A percentile compares a stretch with the other conserved stretches of the same genome.
These are phyloP conservation scores for Bretschneidera sinensis DNA, from an alignment of 345 rosid genomes.

Conservation along the genomic window DNA sequence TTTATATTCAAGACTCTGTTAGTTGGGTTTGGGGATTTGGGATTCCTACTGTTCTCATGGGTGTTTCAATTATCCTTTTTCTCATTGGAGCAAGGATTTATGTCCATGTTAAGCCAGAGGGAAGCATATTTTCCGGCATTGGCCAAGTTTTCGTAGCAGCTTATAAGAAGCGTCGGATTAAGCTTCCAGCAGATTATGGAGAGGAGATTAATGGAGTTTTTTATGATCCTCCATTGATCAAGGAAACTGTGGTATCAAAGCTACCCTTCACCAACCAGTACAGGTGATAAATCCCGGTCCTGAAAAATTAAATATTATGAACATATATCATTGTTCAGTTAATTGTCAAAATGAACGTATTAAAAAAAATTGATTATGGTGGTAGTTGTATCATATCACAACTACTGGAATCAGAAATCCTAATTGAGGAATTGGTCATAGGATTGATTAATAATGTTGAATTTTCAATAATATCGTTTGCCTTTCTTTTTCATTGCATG, in stretches of 20 bases:
- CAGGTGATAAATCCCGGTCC: conserved; percentile 32
- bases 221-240: conserved; percentile 52
- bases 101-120: conserved; percentile 52
- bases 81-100: conserved; percentile 55
- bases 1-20: conserved; percentile 66
- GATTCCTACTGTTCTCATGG: conserved; percentile 59
- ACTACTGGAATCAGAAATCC: background rate
- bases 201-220: conserved; percentile 12
- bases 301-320: too few species aligned
- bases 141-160: conserved; percentile 52
- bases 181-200: conserved; percentile 22
- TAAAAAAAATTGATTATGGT: background rate
- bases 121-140: conserved; percentile 53
- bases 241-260: conserved; percentile 25
- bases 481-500: too few species aligned
- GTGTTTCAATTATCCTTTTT: conserved; percentile 46
- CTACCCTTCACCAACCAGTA: conserved; percentile 41
- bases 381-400: background rate
- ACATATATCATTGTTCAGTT: too few species aligned
- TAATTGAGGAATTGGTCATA: too few species aligned
- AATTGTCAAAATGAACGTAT: too few species aligned
- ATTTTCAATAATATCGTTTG: too few species aligned
- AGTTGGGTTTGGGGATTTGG: conserved; percentile 82
- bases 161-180: conserved; percentile 38
- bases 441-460: too few species aligned